Evolutionary conservation across 345 rosid genomes (phyloP), one percentile per base, ranked within the genome.

Genomic region (Sisymbrium irio): DNA sequence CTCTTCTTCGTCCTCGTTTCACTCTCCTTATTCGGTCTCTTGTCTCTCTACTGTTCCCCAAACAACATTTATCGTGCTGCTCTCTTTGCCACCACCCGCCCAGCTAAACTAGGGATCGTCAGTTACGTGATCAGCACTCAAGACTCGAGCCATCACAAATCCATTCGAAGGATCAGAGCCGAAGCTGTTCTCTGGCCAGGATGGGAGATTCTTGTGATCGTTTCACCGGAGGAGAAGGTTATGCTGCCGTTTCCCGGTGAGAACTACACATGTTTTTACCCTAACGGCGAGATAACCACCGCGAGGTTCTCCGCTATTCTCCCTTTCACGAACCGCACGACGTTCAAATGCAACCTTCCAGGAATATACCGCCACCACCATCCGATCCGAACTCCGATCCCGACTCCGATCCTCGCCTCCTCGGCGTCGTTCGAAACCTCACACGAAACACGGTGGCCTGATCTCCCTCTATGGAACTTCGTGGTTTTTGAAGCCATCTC

Each of bases 401-500:
- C 63, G 4, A 82, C 86, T 49, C 98, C 97, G 49, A 46, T 81
- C 6, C 72, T 93, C 37, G 83, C 75, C 17, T 69, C 75, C 18
- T 72, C 67, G 0, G 44, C 42, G 44, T 76, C 22, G 39, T 74
- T 58, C 55, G 57, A 55, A 17, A 8, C 69, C 0, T 74, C 71
- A 0, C 58, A 41, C 39, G 57, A 54, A 2, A 44, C 79, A 6
- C 69, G 65, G 1, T 25, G 82, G 77, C 44, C 41, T 71, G 80
- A 70, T 72, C 78, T 94, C 41, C 62, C 86, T 37, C 76, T 85
- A 19, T 85, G 84, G 90, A 83, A 57, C 4, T 76, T 57, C 46
- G 80, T 91, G 14, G 93, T 81, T 44, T 94, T 89, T 82, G 98
- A 94, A 41, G 80, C 95, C 4, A 57, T 88, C 47, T 88, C 97